phyloP scores from a whole-genome alignment of 768 basidiomycete species.

The Auriscalpium orientale region DNA sequence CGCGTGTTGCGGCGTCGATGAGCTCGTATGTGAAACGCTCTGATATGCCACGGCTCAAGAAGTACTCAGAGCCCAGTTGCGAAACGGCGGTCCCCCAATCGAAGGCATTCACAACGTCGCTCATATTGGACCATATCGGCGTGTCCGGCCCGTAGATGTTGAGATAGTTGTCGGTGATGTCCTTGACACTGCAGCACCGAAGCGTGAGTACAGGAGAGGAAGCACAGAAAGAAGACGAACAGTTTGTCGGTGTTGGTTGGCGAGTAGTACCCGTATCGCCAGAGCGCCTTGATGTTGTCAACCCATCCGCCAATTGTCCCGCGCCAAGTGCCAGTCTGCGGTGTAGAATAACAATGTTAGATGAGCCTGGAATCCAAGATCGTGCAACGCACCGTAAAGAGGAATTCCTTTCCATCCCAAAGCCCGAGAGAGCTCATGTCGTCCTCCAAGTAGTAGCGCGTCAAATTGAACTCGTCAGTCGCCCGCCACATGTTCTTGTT shows the following conservation, averaged over 20 bases:
- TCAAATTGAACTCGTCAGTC: conserved; percentile 71
- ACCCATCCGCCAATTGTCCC: conserved; percentile 1
- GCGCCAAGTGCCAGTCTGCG: background rate
- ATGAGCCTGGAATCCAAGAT: too few species aligned
- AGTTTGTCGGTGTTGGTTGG: conserved; percentile 1
- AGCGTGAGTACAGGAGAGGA: too few species aligned
- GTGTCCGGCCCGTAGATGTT: conserved; percentile 45
- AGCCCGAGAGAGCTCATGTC: conserved; percentile 53
- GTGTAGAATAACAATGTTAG: too few species aligned
- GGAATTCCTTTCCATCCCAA: conserved; percentile 76
- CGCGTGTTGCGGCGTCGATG: conserved; percentile 67
- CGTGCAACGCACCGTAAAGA: conserved; percentile 47
- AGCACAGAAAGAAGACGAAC: background rate
- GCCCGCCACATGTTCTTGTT: conserved; percentile 75
- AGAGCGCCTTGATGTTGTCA: conserved; percentile 6
- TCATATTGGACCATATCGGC: conserved; percentile 55
- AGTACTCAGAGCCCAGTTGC: conserved; percentile 48
- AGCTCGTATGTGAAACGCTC: conserved; percentile 57
- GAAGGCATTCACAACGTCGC: conserved; percentile 15
- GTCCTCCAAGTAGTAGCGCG: conserved; percentile 35
- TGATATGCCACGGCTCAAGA: conserved; percentile 44
- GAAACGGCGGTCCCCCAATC: conserved; percentile 28
- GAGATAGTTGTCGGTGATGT: conserved; percentile 42
- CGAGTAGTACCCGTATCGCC: conserved; percentile 9
- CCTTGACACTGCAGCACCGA: conserved; percentile 36